Percentiles rank a stretch among this genome's conserved stretches.
phyloP scores from a whole-genome alignment of 352 stramenopile genomes.

The Pythium scleroteichum region DNA sequence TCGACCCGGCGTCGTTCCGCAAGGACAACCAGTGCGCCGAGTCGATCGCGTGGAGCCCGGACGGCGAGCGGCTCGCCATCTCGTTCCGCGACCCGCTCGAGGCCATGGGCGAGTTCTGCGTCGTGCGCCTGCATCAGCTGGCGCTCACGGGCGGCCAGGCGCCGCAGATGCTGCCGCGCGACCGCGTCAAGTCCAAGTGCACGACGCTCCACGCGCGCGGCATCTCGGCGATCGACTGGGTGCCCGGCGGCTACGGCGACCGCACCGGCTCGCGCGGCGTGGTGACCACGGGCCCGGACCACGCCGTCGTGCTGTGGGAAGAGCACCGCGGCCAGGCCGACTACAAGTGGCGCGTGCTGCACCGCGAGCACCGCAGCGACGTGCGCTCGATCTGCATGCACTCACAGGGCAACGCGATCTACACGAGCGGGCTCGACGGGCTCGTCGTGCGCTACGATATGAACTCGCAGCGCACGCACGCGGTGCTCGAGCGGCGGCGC shows the following conservation, averaged over 20 bases:
- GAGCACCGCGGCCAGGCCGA: conserved; percentile 50
- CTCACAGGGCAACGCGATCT: conserved; percentile 63
- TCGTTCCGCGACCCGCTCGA: conserved; percentile 72
- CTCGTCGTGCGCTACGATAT: conserved; percentile 75
- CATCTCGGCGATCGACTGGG: conserved; percentile 72
- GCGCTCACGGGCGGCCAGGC: conserved; percentile 44
- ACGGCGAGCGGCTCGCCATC: conserved; percentile 75
- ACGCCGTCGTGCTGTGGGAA: conserved; percentile 77
- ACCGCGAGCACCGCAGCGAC: conserved; percentile 77
- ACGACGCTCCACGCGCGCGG: conserved; percentile 62
- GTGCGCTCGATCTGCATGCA: conserved; percentile 78
- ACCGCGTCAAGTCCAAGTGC: conserved; percentile 60
- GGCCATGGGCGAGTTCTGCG: conserved; percentile 70
- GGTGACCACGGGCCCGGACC: conserved; percentile 71
- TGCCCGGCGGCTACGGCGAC: conserved; percentile 52
- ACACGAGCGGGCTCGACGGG: conserved; percentile 73
- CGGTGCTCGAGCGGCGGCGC: conserved; percentile 72
- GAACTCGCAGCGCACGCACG: conserved; percentile 37
- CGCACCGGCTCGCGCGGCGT: conserved; percentile 48
- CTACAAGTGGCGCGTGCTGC: conserved; percentile 69
- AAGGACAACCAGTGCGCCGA: conserved; percentile 65
- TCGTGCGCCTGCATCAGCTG: conserved; percentile 71
- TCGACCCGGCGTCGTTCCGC: conserved; percentile 64
- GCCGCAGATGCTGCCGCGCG: conserved; percentile 46
- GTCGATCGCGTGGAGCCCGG: conserved; percentile 73